Conservation (phyloP, 345 rosid species). For the Populus ilicifolia region DNA sequence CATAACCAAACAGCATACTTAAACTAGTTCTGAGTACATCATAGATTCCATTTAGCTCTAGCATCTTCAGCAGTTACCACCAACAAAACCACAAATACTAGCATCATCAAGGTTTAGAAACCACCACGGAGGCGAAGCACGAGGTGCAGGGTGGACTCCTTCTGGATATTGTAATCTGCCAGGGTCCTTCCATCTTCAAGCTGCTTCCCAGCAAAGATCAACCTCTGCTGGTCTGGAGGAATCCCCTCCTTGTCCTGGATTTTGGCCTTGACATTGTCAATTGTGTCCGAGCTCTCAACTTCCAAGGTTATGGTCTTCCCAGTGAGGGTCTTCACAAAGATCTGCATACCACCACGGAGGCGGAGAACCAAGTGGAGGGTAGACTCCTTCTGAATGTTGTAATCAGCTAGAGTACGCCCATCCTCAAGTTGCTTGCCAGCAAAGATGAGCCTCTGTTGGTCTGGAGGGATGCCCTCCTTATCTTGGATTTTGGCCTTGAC, state of each 20-base stretch:
- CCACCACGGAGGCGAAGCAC: constrained; percentile 12
- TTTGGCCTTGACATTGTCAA: neutral
- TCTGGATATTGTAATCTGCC: neutral
- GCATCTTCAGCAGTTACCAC: neutral
- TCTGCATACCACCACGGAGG: neutral
- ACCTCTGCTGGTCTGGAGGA: neutral
- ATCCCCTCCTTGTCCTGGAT: neutral
- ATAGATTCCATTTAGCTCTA: neutral
- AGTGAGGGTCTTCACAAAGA: neutral
- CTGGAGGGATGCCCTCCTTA: neutral
- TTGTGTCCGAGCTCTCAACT: neutral
- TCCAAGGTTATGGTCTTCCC: neutral
- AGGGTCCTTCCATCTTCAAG: neutral
- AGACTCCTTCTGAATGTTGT: neutral
- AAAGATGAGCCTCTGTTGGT: neutral
- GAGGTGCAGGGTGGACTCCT: neutral
- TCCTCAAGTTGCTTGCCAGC: neutral
- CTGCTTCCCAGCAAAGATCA: neutral
- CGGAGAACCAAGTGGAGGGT: neutral
- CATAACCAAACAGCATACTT: neutral
- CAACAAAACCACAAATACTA: neutral
- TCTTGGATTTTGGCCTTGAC: neutral
- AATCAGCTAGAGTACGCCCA: neutral
- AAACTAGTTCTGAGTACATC: accelerated
- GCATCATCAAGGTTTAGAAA: neutral